Percentiles rank a stretch among this genome's conserved stretches.
Evolutionary conservation across 2,329 filamentous ascomycete genomes (phyloP).

Genomic region (Claviceps purpurea): DNA sequence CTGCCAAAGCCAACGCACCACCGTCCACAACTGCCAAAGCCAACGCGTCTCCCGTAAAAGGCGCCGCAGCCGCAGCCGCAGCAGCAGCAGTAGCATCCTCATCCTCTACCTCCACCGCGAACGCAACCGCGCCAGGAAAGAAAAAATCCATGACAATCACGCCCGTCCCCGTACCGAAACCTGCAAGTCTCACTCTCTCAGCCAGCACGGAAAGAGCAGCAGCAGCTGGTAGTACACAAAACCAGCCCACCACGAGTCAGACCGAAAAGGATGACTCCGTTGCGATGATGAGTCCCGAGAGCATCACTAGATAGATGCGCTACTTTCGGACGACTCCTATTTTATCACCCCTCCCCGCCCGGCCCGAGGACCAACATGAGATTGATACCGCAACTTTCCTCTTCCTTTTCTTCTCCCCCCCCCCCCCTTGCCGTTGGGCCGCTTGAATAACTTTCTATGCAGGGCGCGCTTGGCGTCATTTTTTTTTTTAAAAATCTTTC

Average conservation of each 20-base stretch:
- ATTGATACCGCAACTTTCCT: background rate
- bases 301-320: conserved; percentile 38
- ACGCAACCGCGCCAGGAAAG: conserved; percentile 31
- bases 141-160: conserved; percentile 32
- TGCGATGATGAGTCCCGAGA: conserved; percentile 78
- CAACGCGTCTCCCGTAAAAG: background rate
- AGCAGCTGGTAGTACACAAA: conserved; percentile 37
- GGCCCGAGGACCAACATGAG: background rate
- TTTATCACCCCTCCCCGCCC: too few species aligned
- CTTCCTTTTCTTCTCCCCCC: background rate
- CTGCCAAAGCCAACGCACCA: conserved; percentile 26
- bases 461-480: too few species aligned
- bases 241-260: conserved; percentile 44
- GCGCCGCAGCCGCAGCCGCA: conserved; percentile 11
- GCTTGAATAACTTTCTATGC: too few species aligned
- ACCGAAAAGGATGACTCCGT: conserved; percentile 55
- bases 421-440: too few species aligned
- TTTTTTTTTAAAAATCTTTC: too few species aligned
- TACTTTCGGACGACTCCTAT: too few species aligned
- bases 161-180: conserved; percentile 25
- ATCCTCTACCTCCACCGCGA: conserved; percentile 16
- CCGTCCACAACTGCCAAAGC: background rate
- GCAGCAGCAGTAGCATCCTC: conserved; percentile 24
- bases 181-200: conserved; percentile 25
- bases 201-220: conserved; percentile 44